Evolutionary conservation across 1,284 basidiomycete species (phyloP).

Genomic region (Cutaneotrichosporon arboriforme): DNA sequence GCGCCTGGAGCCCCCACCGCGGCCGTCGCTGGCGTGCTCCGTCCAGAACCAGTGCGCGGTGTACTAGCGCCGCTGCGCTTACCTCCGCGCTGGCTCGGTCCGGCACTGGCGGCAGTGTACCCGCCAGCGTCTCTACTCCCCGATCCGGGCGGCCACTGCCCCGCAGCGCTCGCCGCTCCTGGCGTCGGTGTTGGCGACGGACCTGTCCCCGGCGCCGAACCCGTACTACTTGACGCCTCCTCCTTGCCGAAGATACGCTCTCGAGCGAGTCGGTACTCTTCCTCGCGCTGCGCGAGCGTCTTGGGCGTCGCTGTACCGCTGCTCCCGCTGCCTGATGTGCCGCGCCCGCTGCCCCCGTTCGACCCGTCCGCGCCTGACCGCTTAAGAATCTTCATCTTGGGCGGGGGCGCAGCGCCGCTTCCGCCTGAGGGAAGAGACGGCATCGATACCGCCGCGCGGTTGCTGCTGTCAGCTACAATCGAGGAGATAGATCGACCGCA

Average conservation of each 20-base stretch:
- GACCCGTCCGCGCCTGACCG: constrained; percentile 5
- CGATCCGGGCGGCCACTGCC: background rate
- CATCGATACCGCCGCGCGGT: constrained; percentile 6
- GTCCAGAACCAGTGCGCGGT: background rate
- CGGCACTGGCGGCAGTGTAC: background rate
- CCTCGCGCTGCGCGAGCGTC: constrained; percentile 18
- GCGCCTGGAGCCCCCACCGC: background rate
- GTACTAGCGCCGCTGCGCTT: background rate
- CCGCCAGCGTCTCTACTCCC: background rate
- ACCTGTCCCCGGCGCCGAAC: background rate
- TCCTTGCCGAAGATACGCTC: constrained; percentile 20
- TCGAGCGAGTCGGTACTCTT: constrained; percentile 21
- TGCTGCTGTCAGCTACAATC: constrained; percentile 14
- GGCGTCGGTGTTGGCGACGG: background rate
- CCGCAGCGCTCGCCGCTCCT: background rate
- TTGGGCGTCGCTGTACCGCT: constrained; percentile 17
- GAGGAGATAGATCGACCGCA: too few species aligned
- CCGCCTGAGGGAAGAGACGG: too few species aligned
- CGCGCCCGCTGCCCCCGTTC: background rate
- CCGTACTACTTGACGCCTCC: background rate
- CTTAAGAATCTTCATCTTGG: constrained; percentile 19
- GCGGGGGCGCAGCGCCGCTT: constrained; percentile 8
- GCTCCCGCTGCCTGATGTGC: background rate
- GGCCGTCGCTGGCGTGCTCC: background rate
- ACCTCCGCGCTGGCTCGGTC: background rate